Percentiles rank a stretch among this genome's conserved stretches.
These are phyloP conservation scores for Colletotrichum sp. DNA, from an alignment of 2,329 filamentous ascomycete genomes.

Conservation along the genomic window DNA sequence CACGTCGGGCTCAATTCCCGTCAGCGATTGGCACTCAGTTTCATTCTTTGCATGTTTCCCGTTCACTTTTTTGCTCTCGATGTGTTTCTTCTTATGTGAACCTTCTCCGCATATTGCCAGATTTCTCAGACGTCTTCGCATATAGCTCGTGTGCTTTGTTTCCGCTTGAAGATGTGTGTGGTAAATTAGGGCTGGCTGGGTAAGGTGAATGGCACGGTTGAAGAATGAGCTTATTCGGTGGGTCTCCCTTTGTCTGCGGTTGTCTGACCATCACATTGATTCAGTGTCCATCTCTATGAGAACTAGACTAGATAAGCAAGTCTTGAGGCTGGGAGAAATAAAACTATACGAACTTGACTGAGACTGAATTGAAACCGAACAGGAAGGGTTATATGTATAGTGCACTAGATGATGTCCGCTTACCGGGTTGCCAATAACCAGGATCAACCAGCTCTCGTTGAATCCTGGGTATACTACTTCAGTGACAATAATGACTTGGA, in stretches of 20 bases:
- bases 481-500: background rate
- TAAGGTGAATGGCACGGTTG: background rate
- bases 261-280: background rate
- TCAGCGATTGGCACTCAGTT: background rate
- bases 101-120: background rate
- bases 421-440: background rate
- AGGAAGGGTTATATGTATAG: accelerated
- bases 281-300: background rate
- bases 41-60: background rate
- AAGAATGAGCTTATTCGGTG: background rate
- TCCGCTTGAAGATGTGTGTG: background rate
- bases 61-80: background rate
- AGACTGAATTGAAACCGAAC: background rate
- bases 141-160: background rate
- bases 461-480: background rate
- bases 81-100: background rate
- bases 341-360: background rate
- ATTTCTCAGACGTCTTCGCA: background rate
- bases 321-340: accelerated
- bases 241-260: background rate
- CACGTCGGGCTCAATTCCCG: constrained; percentile 20
- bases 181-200: background rate
- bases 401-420: background rate
- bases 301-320: background rate
- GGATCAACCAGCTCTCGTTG: background rate